phyloP scores from a whole-genome alignment of 805 yeast genomes.

The Cyberlindnera misumaiensis region DNA sequence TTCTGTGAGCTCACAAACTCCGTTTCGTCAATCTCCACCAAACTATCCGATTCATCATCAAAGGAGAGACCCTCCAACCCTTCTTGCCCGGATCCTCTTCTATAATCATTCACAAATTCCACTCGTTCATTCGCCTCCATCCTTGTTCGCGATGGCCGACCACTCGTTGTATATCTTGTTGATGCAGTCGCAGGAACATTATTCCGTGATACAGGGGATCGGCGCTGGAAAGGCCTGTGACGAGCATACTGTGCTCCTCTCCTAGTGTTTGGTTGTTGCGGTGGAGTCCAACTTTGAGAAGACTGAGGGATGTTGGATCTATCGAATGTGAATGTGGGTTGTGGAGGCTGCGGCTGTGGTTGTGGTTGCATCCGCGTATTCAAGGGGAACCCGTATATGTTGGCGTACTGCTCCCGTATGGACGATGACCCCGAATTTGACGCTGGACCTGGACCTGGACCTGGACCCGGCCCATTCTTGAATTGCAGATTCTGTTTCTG shows the following conservation, averaged over 20 bases:
- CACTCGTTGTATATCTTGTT: conserved; percentile 3
- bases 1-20: conserved; percentile 1
- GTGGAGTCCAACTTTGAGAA: too few species aligned
- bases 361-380: background rate
- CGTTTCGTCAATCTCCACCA: conserved; percentile 6
- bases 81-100: background rate
- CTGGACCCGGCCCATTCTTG: background rate
- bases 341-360: background rate
- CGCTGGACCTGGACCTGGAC: background rate
- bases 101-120: conserved; percentile 2
- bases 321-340: background rate
- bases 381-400: background rate
- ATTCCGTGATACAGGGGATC: too few species aligned
- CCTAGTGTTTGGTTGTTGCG: too few species aligned
- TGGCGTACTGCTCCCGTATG: background rate
- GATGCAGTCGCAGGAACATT: too few species aligned
- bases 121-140: conserved; percentile 5
- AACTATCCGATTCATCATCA: conserved; percentile 1
- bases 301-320: too few species aligned
- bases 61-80: background rate
- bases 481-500: conserved; percentile 5
- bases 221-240: too few species aligned
- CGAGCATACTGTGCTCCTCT: too few species aligned
- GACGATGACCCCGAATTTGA: background rate
- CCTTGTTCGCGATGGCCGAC: conserved; percentile 13